Conservation (phyloP, 352 stramenopile genomes). For the Globisporangium solare region DNA sequence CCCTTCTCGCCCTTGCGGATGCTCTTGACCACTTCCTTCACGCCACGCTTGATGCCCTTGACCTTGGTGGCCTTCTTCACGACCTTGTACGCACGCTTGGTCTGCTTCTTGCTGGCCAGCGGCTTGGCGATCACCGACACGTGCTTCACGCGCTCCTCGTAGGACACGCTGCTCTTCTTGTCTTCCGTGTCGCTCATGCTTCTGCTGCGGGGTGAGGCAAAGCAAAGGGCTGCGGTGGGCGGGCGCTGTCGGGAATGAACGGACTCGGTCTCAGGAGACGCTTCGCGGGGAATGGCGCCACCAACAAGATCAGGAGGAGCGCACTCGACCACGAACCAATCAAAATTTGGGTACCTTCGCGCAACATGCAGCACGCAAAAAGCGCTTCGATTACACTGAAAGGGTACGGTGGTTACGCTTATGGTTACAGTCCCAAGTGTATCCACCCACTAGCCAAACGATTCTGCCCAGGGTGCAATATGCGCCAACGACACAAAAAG, state of each 20-base stretch:
- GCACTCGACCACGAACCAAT: slow-evolving; percentile 13
- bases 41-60: slow-evolving; percentile 97
- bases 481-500: no score
- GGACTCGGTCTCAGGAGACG: no score
- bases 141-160: slow-evolving; percentile 86
- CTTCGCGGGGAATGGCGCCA: no score
- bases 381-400: no score
- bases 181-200: slow-evolving; percentile 69
- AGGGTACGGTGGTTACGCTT: no score
- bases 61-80: slow-evolving; percentile 94
- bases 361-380: slow-evolving; percentile 1
- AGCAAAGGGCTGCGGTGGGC: no score
- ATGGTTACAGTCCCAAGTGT: no score
- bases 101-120: slow-evolving; percentile 97
- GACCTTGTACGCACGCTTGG: slow-evolving; percentile 92
- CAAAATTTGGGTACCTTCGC: slow-evolving; percentile 13
- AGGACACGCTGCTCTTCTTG: slow-evolving; percentile 51
- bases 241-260: no score
- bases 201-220: neutral
- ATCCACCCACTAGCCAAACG: neutral
- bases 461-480: no score
- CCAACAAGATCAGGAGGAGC: neutral
- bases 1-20: slow-evolving; percentile 97
- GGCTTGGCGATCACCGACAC: slow-evolving; percentile 94
- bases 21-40: slow-evolving; percentile 99